Base-by-base conservation (phyloP, 2,329 filamentous ascomycete species). In the Monilinia laxa region DNA sequence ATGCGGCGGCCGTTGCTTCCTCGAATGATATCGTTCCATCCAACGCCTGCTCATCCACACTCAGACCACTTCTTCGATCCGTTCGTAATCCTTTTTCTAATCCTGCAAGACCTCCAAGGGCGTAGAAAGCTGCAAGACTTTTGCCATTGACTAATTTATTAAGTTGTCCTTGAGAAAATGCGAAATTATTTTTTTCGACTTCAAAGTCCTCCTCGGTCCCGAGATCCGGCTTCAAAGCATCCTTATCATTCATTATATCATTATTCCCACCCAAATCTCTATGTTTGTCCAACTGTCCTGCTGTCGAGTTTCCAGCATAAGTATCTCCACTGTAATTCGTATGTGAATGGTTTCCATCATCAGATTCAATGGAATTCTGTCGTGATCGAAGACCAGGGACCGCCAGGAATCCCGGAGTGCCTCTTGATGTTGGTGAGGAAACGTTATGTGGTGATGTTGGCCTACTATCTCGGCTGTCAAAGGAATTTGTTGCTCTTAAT, bases 101-200 rank as follows among this genome's bases (percentile, higher is more conserved):
- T 2, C 91, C 91, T 11, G 79, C 80, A 7, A 94, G 76, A 59
- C 91, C 91, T 65, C 91, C 91, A 2, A 95, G 78, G 7, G 90
- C 90, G 71, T 90, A 87, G 69, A 93, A 92, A 5, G 90, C 91
- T 35, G 85, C 81, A 68, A 91, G 80, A 72, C 84, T 93, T 78
- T 95, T 95, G 0, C 91, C 91, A 70, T 93, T 93, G 62, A 93
- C 81, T 9, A 95, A 79, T 78, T 94, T 94, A 69, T 86, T 87
- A 72, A 92, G 79, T 72, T 91, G 90, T 31, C 90, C 91, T 14
- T 88, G 88, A 0, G 87, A 85, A 73, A 88, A 92, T 11, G 89
- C 90, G 72, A 93, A 92, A 55, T 83, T 86, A 76, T 90, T 92
- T 72, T 89, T 81, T 57, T 87, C 81, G 20, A 88, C 84, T 54